Conservation (phyloP, 768 basidiomycete species). For the Lactarius deliciosus region DNA sequence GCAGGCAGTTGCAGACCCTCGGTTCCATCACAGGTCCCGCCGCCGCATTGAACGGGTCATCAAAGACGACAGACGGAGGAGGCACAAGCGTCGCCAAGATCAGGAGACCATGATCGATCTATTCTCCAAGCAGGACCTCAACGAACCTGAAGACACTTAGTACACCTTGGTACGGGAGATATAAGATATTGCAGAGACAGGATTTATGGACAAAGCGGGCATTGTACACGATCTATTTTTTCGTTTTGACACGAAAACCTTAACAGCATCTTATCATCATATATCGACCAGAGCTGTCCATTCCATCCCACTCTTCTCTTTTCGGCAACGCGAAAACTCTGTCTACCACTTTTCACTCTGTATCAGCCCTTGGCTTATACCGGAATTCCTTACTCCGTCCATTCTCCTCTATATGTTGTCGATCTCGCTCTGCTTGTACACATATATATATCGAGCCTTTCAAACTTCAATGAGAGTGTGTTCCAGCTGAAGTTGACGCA, state of each 20-base stretch:
- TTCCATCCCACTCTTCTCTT: conserved; percentile 14
- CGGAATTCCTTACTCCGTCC: conserved; percentile 11
- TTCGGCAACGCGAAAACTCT: background rate
- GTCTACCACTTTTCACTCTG: background rate
- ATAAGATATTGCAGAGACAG: conserved; percentile 12
- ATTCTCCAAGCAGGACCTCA: conserved; percentile 57
- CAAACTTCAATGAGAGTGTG: conserved; percentile 15
- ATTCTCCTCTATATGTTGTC: conserved; percentile 21
- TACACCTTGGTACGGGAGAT: background rate
- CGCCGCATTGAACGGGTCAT: conserved; percentile 78
- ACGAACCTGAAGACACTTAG: conserved; percentile 26
- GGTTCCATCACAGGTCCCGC: conserved; percentile 58
- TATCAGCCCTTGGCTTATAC: conserved; percentile 12
- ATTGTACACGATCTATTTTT: conserved; percentile 26
- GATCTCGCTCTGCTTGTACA: conserved; percentile 21
- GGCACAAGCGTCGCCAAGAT: conserved; percentile 81
- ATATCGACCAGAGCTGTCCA: conserved; percentile 8
- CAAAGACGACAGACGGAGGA: conserved; percentile 77
- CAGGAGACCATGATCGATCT: conserved; percentile 81
- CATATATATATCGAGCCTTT: conserved; percentile 21
- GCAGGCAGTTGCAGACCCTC: conserved; percentile 66
- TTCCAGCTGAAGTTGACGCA: background rate
- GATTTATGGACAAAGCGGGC: conserved; percentile 25
- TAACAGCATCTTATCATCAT: conserved; percentile 4
- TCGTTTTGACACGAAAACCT: conserved; percentile 21